A percentile compares a stretch with the other conserved stretches of the same genome.
Conservation (phyloP, 1,284 basidiomycete genomes). For the Ustilago hordei region DNA sequence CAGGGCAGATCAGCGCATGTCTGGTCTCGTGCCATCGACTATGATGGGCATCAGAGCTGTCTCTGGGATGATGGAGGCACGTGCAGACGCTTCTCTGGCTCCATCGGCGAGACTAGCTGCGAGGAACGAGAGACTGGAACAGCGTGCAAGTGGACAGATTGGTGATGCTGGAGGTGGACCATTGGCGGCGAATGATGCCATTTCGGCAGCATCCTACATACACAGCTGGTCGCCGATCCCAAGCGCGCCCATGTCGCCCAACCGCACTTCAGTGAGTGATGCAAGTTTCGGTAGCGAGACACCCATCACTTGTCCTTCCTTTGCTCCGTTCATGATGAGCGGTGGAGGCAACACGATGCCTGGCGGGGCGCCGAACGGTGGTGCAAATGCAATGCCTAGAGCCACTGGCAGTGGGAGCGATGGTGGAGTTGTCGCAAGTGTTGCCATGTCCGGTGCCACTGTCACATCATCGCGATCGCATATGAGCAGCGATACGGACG, state of each 20-base stretch:
- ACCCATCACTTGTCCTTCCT: constrained; percentile 34
- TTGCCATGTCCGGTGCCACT: constrained; percentile 2
- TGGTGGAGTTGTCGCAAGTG: not conserved
- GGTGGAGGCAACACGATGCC: constrained; percentile 11
- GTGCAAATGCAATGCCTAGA: not conserved
- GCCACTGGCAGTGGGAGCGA: constrained; percentile 1
- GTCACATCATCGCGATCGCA: constrained; percentile 17
- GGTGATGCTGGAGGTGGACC: constrained; percentile 21
- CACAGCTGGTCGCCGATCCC: constrained; percentile 52
- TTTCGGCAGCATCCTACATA: constrained; percentile 49
- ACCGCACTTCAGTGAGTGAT: constrained; percentile 40
- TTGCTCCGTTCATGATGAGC: constrained; percentile 41
- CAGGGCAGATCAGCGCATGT: constrained; percentile 29
- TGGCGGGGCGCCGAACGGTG: constrained; percentile 7
- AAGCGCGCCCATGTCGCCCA: constrained; percentile 49
- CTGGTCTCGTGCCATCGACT: constrained; percentile 25
- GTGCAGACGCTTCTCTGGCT: constrained; percentile 23
- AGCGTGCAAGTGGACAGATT: constrained; percentile 17
- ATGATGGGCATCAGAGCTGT: constrained; percentile 28
- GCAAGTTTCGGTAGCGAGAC: constrained; percentile 22
- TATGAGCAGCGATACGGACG: constrained; percentile 1
- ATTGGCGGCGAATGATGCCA: constrained; percentile 13
- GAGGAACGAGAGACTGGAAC: constrained; percentile 21
- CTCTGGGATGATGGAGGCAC: constrained; percentile 19
- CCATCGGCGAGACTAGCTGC: constrained; percentile 41